Conservation (phyloP, 1,284 basidiomycete species). For the Erythrobasidium hasegawianum region DNA sequence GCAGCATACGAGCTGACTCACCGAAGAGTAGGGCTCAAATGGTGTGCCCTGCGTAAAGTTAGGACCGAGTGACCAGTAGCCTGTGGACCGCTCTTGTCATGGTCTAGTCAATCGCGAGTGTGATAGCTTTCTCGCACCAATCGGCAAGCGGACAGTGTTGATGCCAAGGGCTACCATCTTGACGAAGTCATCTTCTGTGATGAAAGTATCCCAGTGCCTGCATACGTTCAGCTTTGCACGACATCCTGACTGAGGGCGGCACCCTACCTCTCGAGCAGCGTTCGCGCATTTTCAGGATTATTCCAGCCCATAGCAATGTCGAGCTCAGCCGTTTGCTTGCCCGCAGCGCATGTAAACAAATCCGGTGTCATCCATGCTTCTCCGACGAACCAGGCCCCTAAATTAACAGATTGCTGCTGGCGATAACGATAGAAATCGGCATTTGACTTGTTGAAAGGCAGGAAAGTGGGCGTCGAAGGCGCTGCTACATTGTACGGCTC, state of each 20-base stretch:
- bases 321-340: slow-evolving; percentile 55
- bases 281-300: slow-evolving; percentile 59
- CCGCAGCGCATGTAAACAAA: slow-evolving; percentile 62
- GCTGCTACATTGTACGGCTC: slow-evolving; percentile 6
- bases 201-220: slow-evolving; percentile 72
- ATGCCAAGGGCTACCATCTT: slow-evolving; percentile 69
- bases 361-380: slow-evolving; percentile 74
- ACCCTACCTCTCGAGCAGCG: slow-evolving; percentile 53
- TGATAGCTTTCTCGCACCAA: slow-evolving; percentile 53
- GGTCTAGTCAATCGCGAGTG: neutral
- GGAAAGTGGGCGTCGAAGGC: slow-evolving; percentile 47
- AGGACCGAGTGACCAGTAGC: slow-evolving; percentile 27
- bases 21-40: neutral
- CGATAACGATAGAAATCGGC: slow-evolving; percentile 60
- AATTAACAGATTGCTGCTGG: slow-evolving; percentile 63
- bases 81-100: neutral
- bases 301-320: slow-evolving; percentile 53
- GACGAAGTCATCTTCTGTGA: slow-evolving; percentile 69
- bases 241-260: slow-evolving; percentile 43
- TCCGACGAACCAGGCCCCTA: slow-evolving; percentile 71
- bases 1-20: neutral
- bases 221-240: too few relatives aligned
- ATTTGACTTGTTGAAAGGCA: slow-evolving; percentile 55
- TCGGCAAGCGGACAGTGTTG: slow-evolving; percentile 79
- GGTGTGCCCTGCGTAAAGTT: slow-evolving; percentile 37